phyloP scores from a whole-genome alignment of 176 grass and related monocot species.

The Rhipidocladum racemiflorum region DNA sequence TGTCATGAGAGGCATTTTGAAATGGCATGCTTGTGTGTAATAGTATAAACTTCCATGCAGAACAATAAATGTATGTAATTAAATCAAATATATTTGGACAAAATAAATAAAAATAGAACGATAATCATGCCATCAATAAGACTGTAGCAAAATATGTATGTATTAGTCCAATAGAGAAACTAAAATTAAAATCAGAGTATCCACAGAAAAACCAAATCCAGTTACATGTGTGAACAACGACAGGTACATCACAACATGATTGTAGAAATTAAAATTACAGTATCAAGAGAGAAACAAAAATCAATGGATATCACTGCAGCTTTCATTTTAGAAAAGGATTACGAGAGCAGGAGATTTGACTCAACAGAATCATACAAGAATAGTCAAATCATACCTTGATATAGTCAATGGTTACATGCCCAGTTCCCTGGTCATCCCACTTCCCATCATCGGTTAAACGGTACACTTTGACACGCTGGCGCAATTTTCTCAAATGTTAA shows the following conservation, averaged over 20 bases:
- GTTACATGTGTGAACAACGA: background rate
- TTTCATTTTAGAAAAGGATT: background rate
- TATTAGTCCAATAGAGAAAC: background rate
- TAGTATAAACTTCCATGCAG: constrained; percentile 9
- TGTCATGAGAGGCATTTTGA: constrained; percentile 11
- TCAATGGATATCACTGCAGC: background rate
- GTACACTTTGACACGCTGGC: constrained; percentile 79
- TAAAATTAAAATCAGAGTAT: background rate
- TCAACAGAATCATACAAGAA: constrained; percentile 5
- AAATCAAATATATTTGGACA: background rate
- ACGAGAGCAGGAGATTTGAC: background rate
- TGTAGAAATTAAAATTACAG: constrained; percentile 21
- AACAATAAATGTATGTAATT: background rate
- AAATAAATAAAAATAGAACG: background rate
- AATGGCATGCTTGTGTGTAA: background rate
- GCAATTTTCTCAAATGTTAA: constrained; percentile 31
- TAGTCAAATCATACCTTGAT: constrained; percentile 51
- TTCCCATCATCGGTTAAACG: constrained; percentile 54
- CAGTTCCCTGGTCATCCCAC: constrained; percentile 79
- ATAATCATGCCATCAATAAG: constrained; percentile 1
- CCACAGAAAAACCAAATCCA: constrained; percentile 9
- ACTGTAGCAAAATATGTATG: background rate
- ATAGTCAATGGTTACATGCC: constrained; percentile 71
- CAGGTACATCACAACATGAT: constrained; percentile 18
- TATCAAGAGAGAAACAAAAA: constrained; percentile 19